Evolutionary conservation across 148 eudicot species (phyloP).

Genomic region (Camellia lanceoleosa): DNA sequence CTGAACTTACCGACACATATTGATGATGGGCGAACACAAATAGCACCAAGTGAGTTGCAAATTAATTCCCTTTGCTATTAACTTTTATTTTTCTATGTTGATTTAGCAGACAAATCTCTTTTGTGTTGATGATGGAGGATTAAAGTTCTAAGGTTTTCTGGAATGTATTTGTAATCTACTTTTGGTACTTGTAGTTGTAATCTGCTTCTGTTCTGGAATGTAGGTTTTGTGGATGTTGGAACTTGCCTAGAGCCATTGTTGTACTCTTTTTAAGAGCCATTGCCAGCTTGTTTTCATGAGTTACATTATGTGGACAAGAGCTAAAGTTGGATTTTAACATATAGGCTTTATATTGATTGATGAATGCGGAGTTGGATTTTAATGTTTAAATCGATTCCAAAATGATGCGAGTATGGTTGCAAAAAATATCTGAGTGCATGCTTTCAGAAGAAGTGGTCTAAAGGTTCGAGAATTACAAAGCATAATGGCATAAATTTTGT

Average conservation of each 20-base stretch:
- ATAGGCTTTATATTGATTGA: neutral
- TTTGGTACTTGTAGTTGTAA: too few relatives aligned
- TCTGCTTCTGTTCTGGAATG: too few relatives aligned
- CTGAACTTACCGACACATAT: conserved; percentile 71
- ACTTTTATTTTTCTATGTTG: neutral
- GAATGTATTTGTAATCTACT: too few relatives aligned
- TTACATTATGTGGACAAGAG: neutral
- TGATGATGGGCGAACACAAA: conserved; percentile 97
- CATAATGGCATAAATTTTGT: too few relatives aligned
- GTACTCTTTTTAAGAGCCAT: too few relatives aligned
- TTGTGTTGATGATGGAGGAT: neutral
- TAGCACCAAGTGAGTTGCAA: conserved; percentile 77
- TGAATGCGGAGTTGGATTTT: neutral
- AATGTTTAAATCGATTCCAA: neutral
- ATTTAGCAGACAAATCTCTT: neutral
- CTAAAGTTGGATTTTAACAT: conserved; percentile 12
- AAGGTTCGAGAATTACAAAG: neutral
- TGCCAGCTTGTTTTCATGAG: neutral
- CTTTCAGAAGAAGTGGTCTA: neutral
- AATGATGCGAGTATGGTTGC: neutral
- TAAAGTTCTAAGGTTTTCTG: neutral
- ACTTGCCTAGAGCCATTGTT: neutral
- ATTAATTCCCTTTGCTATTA: neutral
- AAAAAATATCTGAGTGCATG: neutral
- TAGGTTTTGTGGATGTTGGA: neutral